These are phyloP conservation scores for Sclerotinia nivalis DNA, from an alignment of 2,329 filamentous ascomycete genomes.

Conservation along the genomic window DNA sequence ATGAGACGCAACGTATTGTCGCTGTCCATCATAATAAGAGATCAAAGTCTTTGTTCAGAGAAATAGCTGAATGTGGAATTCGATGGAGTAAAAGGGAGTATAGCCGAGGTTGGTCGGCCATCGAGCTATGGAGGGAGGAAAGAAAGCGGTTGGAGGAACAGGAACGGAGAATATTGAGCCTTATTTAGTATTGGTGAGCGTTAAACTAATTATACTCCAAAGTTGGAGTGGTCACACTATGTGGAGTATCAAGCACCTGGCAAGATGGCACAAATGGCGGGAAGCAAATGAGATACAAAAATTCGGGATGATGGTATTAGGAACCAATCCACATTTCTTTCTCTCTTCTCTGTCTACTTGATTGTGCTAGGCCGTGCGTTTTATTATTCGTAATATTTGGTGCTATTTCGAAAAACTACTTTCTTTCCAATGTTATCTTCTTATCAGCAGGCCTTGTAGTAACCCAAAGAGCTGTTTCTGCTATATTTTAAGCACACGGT, in stretches of 20 bases:
- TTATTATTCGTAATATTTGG: too few species aligned
- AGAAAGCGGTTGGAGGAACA: not conserved
- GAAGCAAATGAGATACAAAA: too few species aligned
- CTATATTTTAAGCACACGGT: not conserved
- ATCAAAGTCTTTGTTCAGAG: not conserved
- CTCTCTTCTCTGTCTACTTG: too few species aligned
- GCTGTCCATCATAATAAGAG: not conserved
- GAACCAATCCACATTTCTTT: too few species aligned
- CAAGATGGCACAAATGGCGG: not conserved
- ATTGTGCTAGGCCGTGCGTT: too few species aligned
- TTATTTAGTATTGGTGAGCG: not conserved
- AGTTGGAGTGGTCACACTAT: too few species aligned
- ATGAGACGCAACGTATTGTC: not conserved
- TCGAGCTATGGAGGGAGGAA: not conserved
- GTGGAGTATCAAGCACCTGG: too few species aligned
- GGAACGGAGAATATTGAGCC: too few species aligned
- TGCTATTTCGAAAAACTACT: not conserved
- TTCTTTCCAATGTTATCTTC: too few species aligned
- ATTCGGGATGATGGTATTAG: too few species aligned
- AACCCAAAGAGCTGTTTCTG: not conserved
- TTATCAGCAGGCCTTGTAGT: not conserved
- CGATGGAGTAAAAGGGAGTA: not conserved
- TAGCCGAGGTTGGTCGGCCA: not conserved
- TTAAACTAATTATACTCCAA: not conserved
- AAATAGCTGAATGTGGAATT: not conserved